Conservation (phyloP, 345 rosid species). For the Eutrema heterophyllum region DNA sequence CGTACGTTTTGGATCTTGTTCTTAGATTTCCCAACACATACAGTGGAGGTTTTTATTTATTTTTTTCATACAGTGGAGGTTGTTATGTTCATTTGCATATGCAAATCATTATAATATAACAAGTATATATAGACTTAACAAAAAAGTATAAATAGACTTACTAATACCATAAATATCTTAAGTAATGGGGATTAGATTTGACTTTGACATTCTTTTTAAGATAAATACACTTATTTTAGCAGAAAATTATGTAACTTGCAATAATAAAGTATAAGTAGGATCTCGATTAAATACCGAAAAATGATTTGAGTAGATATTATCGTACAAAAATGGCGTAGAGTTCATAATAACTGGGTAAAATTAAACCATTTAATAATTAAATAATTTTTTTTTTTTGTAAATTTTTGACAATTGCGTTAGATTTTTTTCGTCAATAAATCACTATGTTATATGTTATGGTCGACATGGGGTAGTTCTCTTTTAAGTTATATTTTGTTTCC, state of each 20-base stretch:
- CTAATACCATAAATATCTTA: background rate
- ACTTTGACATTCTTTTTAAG: background rate
- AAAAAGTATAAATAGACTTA: background rate
- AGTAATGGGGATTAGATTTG: background rate
- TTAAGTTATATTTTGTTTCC: background rate
- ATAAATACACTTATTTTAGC: background rate
- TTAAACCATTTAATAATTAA: background rate
- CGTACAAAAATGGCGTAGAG: background rate
- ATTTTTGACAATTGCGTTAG: background rate
- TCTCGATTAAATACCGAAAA: background rate
- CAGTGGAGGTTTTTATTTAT: background rate
- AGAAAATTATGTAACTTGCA: background rate
- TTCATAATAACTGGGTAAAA: background rate
- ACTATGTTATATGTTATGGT: background rate
- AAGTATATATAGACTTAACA: background rate
- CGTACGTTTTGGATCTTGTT: slow-evolving; percentile 10
- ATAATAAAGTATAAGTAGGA: background rate
- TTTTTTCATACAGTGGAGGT: background rate
- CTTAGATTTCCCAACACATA: background rate
- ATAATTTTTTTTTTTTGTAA: background rate
- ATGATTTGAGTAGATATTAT: background rate
- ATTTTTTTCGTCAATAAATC: background rate
- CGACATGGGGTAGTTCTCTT: background rate
- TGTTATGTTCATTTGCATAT: background rate
- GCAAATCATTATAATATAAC: background rate